Conservation (phyloP, 2,329 filamentous ascomycete genomes). For the Sarocladium kiliense region DNA sequence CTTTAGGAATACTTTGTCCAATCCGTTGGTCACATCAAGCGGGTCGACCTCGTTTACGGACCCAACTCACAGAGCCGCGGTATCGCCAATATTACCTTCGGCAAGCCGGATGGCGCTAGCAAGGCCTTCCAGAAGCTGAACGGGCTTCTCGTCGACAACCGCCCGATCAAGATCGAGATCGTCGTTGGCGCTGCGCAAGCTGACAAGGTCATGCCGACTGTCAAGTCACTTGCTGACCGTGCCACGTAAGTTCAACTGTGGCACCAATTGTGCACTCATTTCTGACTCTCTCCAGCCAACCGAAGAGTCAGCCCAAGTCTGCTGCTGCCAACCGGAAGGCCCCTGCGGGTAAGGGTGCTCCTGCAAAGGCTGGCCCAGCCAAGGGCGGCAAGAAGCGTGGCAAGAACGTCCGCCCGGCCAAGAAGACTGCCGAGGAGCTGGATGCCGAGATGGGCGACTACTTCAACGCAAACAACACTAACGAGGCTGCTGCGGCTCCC, state of each 20-base stretch:
- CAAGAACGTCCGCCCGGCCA: conserved; percentile 59
- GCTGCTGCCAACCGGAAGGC: conserved; percentile 69
- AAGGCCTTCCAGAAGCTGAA: conserved; percentile 83
- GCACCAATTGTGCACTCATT: too few species aligned
- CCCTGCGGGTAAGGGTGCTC: conserved; percentile 37
- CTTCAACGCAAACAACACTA: conserved; percentile 54
- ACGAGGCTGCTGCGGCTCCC: conserved; percentile 41
- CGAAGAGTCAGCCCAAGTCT: conserved; percentile 75
- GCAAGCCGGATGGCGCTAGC: conserved; percentile 72
- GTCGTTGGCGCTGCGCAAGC: conserved; percentile 73
- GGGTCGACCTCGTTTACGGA: conserved; percentile 86
- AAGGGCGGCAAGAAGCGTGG: conserved; percentile 48
- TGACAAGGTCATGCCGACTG: conserved; percentile 59
- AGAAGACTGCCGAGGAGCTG: conserved; percentile 93
- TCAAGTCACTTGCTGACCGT: conserved; percentile 75
- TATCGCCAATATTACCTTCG: conserved; percentile 84
- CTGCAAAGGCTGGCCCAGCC: conserved; percentile 35
- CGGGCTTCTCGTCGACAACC: conserved; percentile 82
- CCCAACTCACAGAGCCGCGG: conserved; percentile 88
- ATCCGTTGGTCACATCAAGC: conserved; percentile 85
- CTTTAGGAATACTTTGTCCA: conserved; percentile 93
- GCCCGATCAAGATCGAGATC: conserved; percentile 93
- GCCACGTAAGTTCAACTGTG: conserved; percentile 54
- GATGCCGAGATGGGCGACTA: conserved; percentile 98
- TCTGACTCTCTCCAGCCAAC: conserved; percentile 24